These are phyloP conservation scores for Ceratocystis colombiana DNA, from an alignment of 2,329 filamentous ascomycete species.

Conservation along the genomic window DNA sequence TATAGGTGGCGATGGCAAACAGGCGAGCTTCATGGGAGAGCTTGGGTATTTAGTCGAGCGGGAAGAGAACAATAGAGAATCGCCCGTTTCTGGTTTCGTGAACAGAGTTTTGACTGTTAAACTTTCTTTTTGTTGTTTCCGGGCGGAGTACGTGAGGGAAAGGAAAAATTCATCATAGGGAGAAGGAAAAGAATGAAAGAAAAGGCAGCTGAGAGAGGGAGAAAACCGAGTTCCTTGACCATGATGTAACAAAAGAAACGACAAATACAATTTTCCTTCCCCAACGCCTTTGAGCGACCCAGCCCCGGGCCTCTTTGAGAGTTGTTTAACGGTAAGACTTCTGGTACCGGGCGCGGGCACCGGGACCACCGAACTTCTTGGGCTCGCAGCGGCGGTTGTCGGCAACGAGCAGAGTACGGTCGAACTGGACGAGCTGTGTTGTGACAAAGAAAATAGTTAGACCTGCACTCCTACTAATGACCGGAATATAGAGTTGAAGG, in stretches of 20 bases:
- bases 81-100: constrained; percentile 10
- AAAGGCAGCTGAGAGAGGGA: constrained; percentile 26
- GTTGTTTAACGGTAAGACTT: constrained; percentile 90
- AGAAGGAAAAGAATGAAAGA: constrained; percentile 23
- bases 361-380: constrained; percentile 94
- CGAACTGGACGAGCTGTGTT: constrained; percentile 67
- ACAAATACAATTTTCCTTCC: constrained; percentile 27
- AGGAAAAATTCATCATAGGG: constrained; percentile 16
- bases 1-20: neutral
- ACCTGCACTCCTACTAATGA: constrained; percentile 13
- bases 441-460: constrained; percentile 61
- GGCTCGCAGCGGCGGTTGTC: constrained; percentile 99
- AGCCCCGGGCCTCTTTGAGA: constrained; percentile 25
- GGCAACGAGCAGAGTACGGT: constrained; percentile 94
- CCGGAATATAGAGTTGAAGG: neutral
- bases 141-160: constrained; percentile 16
- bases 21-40: constrained; percentile 12
- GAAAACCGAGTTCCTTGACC: constrained; percentile 27
- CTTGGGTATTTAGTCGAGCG: constrained; percentile 11
- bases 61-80: constrained; percentile 11
- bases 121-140: constrained; percentile 18
- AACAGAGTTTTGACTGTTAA: constrained; percentile 16
- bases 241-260: constrained; percentile 27
- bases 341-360: constrained; percentile 94
- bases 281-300: constrained; percentile 26